phyloP scores from a whole-genome alignment of 2,329 filamentous ascomycete genomes.

The Tolypocladium cylindrosporum region DNA sequence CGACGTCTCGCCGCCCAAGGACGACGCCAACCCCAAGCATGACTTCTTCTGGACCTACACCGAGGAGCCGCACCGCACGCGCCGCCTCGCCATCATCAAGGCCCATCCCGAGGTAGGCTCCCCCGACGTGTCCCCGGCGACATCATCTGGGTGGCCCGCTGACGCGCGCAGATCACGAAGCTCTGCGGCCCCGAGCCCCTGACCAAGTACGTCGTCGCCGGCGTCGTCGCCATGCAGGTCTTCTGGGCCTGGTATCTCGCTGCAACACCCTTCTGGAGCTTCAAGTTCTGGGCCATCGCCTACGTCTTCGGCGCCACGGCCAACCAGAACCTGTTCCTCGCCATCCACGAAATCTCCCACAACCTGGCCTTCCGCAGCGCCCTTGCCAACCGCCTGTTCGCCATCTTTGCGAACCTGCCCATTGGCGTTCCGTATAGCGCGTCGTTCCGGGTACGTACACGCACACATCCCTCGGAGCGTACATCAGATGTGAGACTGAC shows the following conservation, averaged over 20 bases:
- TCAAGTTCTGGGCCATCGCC: constrained; percentile 74
- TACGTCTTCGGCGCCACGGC: constrained; percentile 90
- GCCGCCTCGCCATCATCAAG: constrained; percentile 91
- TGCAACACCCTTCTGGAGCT: constrained; percentile 69
- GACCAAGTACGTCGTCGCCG: constrained; percentile 84
- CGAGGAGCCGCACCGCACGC: constrained; percentile 88
- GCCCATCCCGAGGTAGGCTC: constrained; percentile 75
- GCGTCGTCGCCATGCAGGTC: constrained; percentile 76
- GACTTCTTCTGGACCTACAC: constrained; percentile 98
- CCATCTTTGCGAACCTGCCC: constrained; percentile 88
- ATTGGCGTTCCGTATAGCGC: constrained; percentile 95
- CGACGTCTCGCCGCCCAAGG: constrained; percentile 7
- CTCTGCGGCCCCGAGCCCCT: constrained; percentile 92
- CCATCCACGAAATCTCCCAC: constrained; percentile 98
- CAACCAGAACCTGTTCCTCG: constrained; percentile 97
- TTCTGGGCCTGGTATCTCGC: constrained; percentile 67
- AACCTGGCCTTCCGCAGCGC: constrained; percentile 86
- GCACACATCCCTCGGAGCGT: constrained; percentile 14
- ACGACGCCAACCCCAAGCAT: constrained; percentile 17
- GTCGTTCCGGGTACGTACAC: constrained; percentile 66
- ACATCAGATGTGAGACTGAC: background rate
- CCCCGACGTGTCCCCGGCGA: background rate
- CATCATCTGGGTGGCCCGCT: background rate
- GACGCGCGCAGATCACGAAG: constrained; percentile 65
- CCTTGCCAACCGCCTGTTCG: constrained; percentile 71